Evolutionary conservation across 306 rosid genomes (phyloP).

Genomic region (Sindora glabra): DNA sequence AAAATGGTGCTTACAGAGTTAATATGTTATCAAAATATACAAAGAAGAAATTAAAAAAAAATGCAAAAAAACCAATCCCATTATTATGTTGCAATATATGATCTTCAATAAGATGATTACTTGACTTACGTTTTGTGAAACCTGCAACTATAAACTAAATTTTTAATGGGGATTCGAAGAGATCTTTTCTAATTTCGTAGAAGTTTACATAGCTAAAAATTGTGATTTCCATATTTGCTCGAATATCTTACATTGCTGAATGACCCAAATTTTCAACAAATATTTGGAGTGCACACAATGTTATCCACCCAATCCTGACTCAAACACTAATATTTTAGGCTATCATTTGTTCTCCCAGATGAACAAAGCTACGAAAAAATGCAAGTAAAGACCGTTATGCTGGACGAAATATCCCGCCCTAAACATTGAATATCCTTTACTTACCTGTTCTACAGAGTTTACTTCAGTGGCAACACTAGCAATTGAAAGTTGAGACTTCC

Average conservation of each 20-base stretch:
- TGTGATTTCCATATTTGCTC: too few relatives aligned
- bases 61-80: background rate
- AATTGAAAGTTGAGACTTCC: slow-evolving; percentile 59
- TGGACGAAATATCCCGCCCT: too few relatives aligned
- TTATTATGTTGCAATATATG: background rate
- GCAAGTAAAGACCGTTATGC: too few relatives aligned
- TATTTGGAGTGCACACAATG: background rate
- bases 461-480: slow-evolving; percentile 82
- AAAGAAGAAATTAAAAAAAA: background rate
- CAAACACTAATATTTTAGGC: background rate
- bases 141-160: too few relatives aligned
- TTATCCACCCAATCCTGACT: background rate
- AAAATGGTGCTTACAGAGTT: slow-evolving; percentile 10
- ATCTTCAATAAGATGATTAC: too few relatives aligned
- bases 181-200: too few relatives aligned
- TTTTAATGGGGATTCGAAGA: too few relatives aligned
- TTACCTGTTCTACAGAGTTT: slow-evolving; percentile 67
- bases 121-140: too few relatives aligned
- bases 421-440: background rate
- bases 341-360: background rate
- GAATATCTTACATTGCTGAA: too few relatives aligned
- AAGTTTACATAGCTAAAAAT: too few relatives aligned
- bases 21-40: background rate
- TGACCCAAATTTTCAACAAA: slow-evolving; percentile 6
- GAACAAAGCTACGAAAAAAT: too few relatives aligned